These are phyloP conservation scores for Ophiocordyceps camponoti-floridani DNA, from an alignment of 2,329 filamentous ascomycete genomes.

Conservation along the genomic window DNA sequence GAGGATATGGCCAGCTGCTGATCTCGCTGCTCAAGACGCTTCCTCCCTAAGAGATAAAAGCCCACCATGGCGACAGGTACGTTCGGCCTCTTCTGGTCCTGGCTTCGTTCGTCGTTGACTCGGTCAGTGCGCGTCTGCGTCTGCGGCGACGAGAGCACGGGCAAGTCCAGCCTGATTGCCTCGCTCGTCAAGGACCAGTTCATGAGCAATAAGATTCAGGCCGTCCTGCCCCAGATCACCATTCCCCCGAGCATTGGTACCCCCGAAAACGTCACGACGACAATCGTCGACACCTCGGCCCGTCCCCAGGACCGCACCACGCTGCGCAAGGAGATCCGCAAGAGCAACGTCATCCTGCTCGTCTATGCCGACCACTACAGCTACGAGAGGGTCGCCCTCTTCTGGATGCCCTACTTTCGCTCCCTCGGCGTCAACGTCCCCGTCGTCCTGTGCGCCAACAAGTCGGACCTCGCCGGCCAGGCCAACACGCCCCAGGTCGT, in stretches of 20 bases:
- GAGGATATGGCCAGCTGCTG: not conserved
- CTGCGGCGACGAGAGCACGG: constrained; percentile 90
- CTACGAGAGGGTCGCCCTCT: constrained; percentile 90
- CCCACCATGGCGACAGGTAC: constrained; percentile 11
- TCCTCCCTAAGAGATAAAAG: not conserved
- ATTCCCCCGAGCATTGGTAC: constrained; percentile 86
- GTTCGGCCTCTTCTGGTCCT: not conserved
- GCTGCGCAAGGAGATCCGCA: constrained; percentile 83
- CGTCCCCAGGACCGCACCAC: constrained; percentile 83
- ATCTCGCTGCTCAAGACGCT: not conserved
- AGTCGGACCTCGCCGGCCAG: constrained; percentile 69
- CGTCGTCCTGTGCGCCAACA: constrained; percentile 92
- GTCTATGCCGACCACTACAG: constrained; percentile 98
- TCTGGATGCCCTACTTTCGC: constrained; percentile 97
- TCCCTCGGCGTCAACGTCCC: constrained; percentile 97
- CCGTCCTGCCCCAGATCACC: constrained; percentile 85
- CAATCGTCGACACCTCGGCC: constrained; percentile 92
- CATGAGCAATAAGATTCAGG: constrained; percentile 86
- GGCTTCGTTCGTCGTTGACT: constrained; percentile 1
- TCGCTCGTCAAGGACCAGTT: constrained; percentile 96
- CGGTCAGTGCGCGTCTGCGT: constrained; percentile 69
- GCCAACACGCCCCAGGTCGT: constrained; percentile 68
- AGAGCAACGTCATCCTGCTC: constrained; percentile 89
- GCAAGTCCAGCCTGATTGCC: constrained; percentile 84
- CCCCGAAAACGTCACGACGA: constrained; percentile 91